These are phyloP conservation scores for Arthrobotrys musiformis DNA, from an alignment of 2,329 filamentous ascomycete species.

Conservation along the genomic window DNA sequence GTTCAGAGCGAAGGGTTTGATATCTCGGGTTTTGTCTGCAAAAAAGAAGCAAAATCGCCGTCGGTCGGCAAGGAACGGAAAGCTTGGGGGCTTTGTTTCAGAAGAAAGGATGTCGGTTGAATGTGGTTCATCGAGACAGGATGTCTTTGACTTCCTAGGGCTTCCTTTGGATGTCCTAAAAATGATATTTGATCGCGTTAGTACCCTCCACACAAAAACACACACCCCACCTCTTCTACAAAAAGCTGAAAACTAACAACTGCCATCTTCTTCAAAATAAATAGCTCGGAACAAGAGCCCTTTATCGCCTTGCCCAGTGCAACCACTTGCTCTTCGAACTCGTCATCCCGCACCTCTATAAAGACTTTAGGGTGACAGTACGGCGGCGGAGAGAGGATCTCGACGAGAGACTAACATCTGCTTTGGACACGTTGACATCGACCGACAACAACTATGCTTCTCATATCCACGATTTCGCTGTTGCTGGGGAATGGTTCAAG, in stretches of 20 bases:
- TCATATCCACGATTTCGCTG: constrained; percentile 53
- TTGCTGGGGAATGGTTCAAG: constrained; percentile 55
- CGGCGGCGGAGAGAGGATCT: constrained; percentile 51
- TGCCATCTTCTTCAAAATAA: neutral
- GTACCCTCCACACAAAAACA: neutral
- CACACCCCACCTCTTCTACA: neutral
- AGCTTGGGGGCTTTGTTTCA: constrained; percentile 25
- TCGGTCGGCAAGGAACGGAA: constrained; percentile 49
- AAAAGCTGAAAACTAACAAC: neutral
- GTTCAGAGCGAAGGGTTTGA: constrained; percentile 45
- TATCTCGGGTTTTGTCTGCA: constrained; percentile 54
- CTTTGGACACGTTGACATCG: constrained; percentile 51
- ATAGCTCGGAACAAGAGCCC: constrained; percentile 51
- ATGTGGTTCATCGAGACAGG: constrained; percentile 38
- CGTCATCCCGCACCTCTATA: constrained; percentile 55
- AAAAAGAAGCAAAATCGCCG: constrained; percentile 46
- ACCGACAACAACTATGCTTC: constrained; percentile 53
- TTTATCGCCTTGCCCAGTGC: constrained; percentile 53
- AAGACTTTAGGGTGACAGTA: constrained; percentile 54
- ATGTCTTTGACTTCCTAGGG: constrained; percentile 52
- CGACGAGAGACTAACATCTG: constrained; percentile 52
- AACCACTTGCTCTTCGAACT: constrained; percentile 55
- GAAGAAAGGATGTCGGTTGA: constrained; percentile 51
- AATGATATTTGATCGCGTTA: constrained; percentile 55
- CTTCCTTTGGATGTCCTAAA: constrained; percentile 54